Conservation (phyloP, 2,329 filamentous ascomycete genomes). For the Ceratocystis smalleyi region DNA sequence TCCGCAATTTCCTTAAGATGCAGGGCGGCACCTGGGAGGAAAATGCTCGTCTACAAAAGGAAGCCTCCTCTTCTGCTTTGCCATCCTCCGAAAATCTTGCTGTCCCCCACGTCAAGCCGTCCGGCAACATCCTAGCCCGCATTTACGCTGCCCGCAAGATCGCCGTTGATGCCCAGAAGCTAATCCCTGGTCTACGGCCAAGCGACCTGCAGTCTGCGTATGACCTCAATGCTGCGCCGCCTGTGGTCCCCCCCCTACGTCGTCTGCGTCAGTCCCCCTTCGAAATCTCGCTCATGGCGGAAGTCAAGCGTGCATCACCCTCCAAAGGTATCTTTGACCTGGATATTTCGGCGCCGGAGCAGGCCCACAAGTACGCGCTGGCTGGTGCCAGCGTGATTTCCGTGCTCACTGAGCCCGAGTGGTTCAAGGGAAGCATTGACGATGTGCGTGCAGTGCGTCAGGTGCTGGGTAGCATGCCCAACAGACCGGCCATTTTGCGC, state of each 20-base stretch:
- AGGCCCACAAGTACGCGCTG: slow-evolving; percentile 80
- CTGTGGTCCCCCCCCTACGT: slow-evolving; percentile 63
- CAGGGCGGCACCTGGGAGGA: slow-evolving; percentile 84
- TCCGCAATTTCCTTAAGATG: slow-evolving; percentile 80
- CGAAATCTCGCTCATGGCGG: slow-evolving; percentile 84
- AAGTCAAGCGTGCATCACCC: slow-evolving; percentile 91
- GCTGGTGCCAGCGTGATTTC: slow-evolving; percentile 95
- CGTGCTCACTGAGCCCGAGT: slow-evolving; percentile 94
- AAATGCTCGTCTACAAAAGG: slow-evolving; percentile 44
- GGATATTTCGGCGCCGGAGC: slow-evolving; percentile 70
- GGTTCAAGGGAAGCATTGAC: slow-evolving; percentile 97
- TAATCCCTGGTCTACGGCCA: slow-evolving; percentile 68
- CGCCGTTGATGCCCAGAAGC: slow-evolving; percentile 64
- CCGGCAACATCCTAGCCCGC: slow-evolving; percentile 67
- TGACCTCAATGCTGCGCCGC: slow-evolving; percentile 67
- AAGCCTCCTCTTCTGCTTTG: slow-evolving; percentile 12
- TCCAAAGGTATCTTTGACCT: slow-evolving; percentile 91
- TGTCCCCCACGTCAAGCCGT: slow-evolving; percentile 36
- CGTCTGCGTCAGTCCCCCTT: slow-evolving; percentile 70
- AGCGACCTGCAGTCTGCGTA: slow-evolving; percentile 77
- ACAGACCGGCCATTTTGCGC: slow-evolving; percentile 76
- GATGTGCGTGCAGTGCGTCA: slow-evolving; percentile 77
- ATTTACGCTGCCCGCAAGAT: slow-evolving; percentile 74
- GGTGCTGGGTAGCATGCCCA: slow-evolving; percentile 78
- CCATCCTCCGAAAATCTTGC: slow-evolving; percentile 18